Conservation (phyloP, 116 monocot species). For the Thalassia testudinum region DNA sequence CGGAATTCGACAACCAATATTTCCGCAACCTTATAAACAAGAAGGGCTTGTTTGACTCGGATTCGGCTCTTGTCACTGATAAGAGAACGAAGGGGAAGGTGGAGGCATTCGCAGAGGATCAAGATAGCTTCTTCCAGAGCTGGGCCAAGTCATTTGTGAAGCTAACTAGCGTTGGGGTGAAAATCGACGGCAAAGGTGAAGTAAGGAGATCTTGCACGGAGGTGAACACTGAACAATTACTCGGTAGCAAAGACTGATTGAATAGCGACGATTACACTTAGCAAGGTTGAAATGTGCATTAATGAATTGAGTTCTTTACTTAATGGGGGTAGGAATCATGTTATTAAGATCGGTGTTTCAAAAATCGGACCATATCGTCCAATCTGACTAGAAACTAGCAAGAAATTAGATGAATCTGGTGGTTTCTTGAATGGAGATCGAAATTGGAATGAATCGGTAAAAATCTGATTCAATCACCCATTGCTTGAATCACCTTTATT, state of each 20-base stretch:
- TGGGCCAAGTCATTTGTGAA: slow-evolving; percentile 60
- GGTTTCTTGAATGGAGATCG: no score
- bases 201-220: slow-evolving; percentile 22
- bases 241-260: not conserved
- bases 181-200: slow-evolving; percentile 45
- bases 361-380: no score
- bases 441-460: no score
- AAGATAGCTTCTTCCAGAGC: slow-evolving; percentile 36
- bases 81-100: slow-evolving; percentile 29
- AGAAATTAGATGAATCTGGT: no score
- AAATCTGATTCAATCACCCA: no score
- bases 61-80: slow-evolving; percentile 34
- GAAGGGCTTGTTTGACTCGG: slow-evolving; percentile 45
- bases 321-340: no score
- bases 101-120: slow-evolving; percentile 17
- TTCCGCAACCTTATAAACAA: slow-evolving; percentile 36
- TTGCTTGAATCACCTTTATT: no score
- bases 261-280: not conserved
- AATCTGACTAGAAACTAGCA: no score
- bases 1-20: slow-evolving; percentile 63
- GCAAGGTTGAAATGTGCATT: not conserved
- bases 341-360: no score
- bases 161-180: slow-evolving; percentile 38
- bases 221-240: no score
- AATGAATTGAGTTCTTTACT: not conserved